Percentiles rank a stretch among this genome's conserved stretches.
These are phyloP conservation scores for Solanum lignicaule DNA, from an alignment of 257 asterid genomes.

Conservation along the genomic window DNA sequence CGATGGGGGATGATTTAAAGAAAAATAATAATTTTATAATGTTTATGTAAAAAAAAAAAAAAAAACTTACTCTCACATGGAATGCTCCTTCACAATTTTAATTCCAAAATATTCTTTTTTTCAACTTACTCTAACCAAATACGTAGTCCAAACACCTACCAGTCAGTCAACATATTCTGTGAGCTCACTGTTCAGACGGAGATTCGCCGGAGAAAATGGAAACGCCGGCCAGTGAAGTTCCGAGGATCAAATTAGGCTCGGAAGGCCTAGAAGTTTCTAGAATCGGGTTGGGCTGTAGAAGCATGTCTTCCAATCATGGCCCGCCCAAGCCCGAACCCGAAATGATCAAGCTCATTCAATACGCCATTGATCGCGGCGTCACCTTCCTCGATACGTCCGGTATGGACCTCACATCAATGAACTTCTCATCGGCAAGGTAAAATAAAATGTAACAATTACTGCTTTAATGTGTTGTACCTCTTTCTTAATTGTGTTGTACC, in stretches of 20 bases:
- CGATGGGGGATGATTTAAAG: no score
- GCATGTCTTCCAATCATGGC: conserved; percentile 19
- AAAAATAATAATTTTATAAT: no score
- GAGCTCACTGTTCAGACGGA: not conserved
- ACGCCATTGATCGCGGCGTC: conserved; percentile 20
- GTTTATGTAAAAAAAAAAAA: not conserved
- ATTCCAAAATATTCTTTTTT: not conserved
- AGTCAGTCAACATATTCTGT: not conserved
- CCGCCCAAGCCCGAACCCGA: conserved; percentile 18
- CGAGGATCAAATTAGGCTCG: conserved; percentile 16
- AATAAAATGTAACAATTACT: not conserved
- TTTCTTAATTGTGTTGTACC: not conserved
- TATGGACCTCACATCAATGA: conserved; percentile 27
- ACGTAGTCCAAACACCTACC: not conserved
- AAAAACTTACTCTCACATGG: not conserved
- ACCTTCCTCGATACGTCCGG: conserved; percentile 26
- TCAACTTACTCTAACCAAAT: not conserved
- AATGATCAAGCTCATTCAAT: conserved; percentile 22
- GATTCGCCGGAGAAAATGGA: not conserved
- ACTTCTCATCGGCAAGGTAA: conserved; percentile 22
- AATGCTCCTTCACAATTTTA: not conserved
- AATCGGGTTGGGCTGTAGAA: conserved; percentile 22
- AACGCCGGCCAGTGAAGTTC: not conserved
- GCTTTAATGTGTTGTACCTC: not conserved
- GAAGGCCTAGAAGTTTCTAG: conserved; percentile 21